phyloP scores from a whole-genome alignment of 1,284 basidiomycete species.

The Spongiforma sp. region DNA sequence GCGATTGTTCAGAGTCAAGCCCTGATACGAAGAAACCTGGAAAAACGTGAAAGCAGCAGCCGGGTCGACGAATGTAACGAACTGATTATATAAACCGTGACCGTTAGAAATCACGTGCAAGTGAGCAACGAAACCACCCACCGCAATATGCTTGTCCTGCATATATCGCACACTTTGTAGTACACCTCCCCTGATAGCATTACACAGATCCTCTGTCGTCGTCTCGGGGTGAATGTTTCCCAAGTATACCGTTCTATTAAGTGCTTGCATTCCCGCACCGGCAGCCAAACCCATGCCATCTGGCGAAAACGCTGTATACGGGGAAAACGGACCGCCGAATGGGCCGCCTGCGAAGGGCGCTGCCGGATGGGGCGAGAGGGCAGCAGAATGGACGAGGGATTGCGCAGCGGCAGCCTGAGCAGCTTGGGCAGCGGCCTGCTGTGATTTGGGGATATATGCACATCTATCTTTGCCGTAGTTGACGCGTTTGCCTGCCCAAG shows the following conservation, averaged over 20 bases:
- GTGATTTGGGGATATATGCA: conserved; percentile 91
- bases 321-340: conserved; percentile 52
- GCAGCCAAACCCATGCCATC: conserved; percentile 51
- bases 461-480: conserved; percentile 97
- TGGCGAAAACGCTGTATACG: conserved; percentile 64
- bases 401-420: conserved; percentile 85
- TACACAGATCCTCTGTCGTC: conserved; percentile 90
- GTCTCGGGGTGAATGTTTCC: conserved; percentile 96
- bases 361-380: conserved; percentile 36
- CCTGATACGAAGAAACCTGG: conserved; percentile 87
- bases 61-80: conserved; percentile 91
- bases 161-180: conserved; percentile 91
- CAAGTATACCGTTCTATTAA: conserved; percentile 91
- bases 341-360: conserved; percentile 28
- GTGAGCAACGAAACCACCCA: conserved; percentile 41
- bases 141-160: conserved; percentile 94
- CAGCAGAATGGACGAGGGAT: conserved; percentile 69
- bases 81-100: conserved; percentile 49
- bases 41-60: conserved; percentile 90
- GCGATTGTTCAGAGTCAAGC: conserved; percentile 88
- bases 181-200: conserved; percentile 91
- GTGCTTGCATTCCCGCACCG: conserved; percentile 48
- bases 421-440: conserved; percentile 83
- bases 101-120: conserved; percentile 8
- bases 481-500: conserved; percentile 93